These are phyloP conservation scores for Alternaria consortialis DNA, from an alignment of 2,329 filamentous ascomycete species.

Conservation along the genomic window DNA sequence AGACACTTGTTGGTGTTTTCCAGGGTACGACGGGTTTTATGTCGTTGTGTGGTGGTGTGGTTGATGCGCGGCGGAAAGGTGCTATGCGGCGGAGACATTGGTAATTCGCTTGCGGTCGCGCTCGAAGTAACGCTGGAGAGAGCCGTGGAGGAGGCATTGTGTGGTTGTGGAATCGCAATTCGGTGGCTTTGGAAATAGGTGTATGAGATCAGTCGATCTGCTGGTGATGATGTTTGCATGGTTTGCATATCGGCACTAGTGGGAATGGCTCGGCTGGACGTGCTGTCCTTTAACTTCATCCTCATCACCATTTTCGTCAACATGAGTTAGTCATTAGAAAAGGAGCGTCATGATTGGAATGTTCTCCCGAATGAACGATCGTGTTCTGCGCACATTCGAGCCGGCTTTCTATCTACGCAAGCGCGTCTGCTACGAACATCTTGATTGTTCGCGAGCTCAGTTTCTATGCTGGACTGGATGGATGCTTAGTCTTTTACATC, in stretches of 20 bases:
- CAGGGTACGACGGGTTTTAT: conserved; percentile 44
- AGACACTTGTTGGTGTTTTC: conserved; percentile 51
- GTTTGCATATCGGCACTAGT: conserved; percentile 26
- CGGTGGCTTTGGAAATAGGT: conserved; percentile 9
- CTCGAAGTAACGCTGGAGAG: conserved; percentile 30
- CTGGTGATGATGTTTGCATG: conserved; percentile 32
- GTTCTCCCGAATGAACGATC: rapidly evolving
- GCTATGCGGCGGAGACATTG: conserved; percentile 37
- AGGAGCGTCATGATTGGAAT: rapidly evolving
- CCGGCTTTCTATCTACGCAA: neutral
- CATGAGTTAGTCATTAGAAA: neutral
- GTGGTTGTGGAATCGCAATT: conserved; percentile 16
- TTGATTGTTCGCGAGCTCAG: neutral
- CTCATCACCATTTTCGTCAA: neutral
- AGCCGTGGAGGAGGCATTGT: conserved; percentile 44
- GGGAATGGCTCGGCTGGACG: conserved; percentile 13
- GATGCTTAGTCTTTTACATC: neutral
- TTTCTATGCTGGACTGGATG: neutral
- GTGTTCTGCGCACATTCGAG: neutral
- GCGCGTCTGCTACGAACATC: neutral
- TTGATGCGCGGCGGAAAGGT: conserved; percentile 34
- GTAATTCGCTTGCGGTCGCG: conserved; percentile 29
- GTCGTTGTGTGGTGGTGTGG: conserved; percentile 22
- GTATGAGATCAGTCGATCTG: conserved; percentile 31
- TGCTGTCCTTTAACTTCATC: conserved; percentile 1